phyloP scores from a whole-genome alignment of 345 rosid species.

The Eucalyptus pauciflora region DNA sequence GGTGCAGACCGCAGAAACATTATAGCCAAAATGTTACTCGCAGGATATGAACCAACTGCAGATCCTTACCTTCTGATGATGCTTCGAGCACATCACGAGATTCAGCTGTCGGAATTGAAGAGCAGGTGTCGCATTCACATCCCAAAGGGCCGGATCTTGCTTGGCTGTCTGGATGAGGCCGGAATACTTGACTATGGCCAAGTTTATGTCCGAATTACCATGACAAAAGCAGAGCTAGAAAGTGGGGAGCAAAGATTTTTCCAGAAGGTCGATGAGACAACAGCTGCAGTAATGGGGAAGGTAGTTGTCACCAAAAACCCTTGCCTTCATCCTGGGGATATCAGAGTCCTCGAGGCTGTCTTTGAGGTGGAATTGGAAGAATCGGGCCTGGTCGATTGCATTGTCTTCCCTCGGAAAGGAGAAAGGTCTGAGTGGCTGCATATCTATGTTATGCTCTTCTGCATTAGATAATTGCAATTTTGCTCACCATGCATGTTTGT shows the following conservation, averaged over 20 bases:
- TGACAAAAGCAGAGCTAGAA: slow-evolving; percentile 58
- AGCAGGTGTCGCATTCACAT: slow-evolving; percentile 68
- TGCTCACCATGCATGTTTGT: background rate
- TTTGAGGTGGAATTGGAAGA: slow-evolving; percentile 47
- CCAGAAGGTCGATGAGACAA: slow-evolving; percentile 46
- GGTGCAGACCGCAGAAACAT: slow-evolving; percentile 41
- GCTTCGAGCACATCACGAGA: slow-evolving; percentile 70
- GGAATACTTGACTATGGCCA: slow-evolving; percentile 71
- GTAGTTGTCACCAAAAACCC: slow-evolving; percentile 91
- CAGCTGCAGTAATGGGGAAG: slow-evolving; percentile 53
- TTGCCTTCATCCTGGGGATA: slow-evolving; percentile 93
- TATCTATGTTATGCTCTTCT: background rate
- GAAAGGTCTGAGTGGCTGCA: slow-evolving; percentile 35
- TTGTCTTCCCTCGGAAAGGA: slow-evolving; percentile 81
- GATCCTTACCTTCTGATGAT: slow-evolving; percentile 88
- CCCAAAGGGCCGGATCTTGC: slow-evolving; percentile 68
- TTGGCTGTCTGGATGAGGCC: slow-evolving; percentile 89
- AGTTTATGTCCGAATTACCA: slow-evolving; percentile 59
- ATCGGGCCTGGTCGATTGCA: slow-evolving; percentile 63
- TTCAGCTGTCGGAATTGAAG: slow-evolving; percentile 52
- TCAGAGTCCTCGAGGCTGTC: slow-evolving; percentile 83
- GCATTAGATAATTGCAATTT: background rate
- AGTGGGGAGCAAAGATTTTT: slow-evolving; percentile 38
- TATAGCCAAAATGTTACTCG: slow-evolving; percentile 61
- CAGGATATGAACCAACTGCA: slow-evolving; percentile 56